Evolutionary conservation across 2,329 filamentous ascomycete species (phyloP).

Genomic region (Shiraia bambusicola): DNA sequence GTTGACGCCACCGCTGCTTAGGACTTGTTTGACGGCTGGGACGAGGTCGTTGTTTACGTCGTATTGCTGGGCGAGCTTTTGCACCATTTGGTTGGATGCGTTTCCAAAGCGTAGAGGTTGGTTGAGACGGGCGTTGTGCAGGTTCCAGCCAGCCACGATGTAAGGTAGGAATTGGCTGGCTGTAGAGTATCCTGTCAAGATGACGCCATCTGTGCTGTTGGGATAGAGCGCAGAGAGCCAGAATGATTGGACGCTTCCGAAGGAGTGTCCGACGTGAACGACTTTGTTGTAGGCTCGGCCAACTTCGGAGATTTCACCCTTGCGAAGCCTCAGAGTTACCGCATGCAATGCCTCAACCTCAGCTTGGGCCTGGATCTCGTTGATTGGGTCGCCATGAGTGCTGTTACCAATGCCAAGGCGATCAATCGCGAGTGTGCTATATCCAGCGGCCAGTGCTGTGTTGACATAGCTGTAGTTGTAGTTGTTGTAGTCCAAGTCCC

Average conservation of each 20-base stretch:
- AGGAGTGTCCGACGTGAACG: constrained; percentile 65
- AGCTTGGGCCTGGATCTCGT: constrained; percentile 60
- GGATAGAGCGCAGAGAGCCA: constrained; percentile 56
- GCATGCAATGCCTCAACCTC: constrained; percentile 60
- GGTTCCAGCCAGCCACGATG: constrained; percentile 52
- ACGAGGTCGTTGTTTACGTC: constrained; percentile 15
- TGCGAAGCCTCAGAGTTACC: constrained; percentile 55
- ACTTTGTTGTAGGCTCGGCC: constrained; percentile 46
- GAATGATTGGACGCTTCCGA: constrained; percentile 62
- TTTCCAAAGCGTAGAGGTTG: constrained; percentile 46
- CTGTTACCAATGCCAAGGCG: constrained; percentile 63
- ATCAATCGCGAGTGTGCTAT: constrained; percentile 63
- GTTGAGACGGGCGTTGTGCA: constrained; percentile 49
- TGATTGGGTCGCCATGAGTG: constrained; percentile 59
- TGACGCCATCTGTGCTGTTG: constrained; percentile 57
- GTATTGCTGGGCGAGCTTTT: constrained; percentile 11
- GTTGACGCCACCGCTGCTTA: constrained; percentile 15
- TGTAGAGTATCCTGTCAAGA: constrained; percentile 62
- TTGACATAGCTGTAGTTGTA: constrained; percentile 65
- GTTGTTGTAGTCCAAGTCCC: constrained; percentile 60
- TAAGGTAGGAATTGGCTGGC: constrained; percentile 47
- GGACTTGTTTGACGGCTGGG: constrained; percentile 18
- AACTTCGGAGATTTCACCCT: constrained; percentile 49
- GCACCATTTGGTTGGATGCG: constrained; percentile 15
- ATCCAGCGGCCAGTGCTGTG: constrained; percentile 56